Conservation (phyloP, 2,329 filamentous ascomycete species). For the Ilyonectria destructans region DNA sequence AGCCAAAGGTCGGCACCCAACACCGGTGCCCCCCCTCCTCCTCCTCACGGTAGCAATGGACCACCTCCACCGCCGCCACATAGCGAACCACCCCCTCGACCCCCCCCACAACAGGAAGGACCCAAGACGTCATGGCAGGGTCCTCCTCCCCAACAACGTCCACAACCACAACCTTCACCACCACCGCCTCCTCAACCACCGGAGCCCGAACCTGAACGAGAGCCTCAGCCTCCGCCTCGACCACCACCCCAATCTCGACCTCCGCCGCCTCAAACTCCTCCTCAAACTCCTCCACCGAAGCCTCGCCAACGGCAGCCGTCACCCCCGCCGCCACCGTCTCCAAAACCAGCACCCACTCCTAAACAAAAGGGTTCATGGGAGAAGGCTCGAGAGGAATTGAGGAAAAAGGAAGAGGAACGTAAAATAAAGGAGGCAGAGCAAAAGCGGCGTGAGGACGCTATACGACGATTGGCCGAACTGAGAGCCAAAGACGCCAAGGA, state of each 20-base stretch:
- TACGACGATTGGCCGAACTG: slow-evolving; percentile 68
- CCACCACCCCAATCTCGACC: slow-evolving; percentile 41
- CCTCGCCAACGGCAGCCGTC: slow-evolving; percentile 10
- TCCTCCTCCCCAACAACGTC: slow-evolving; percentile 44
- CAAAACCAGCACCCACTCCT: slow-evolving; percentile 47
- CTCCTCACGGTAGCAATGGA: slow-evolving; percentile 45
- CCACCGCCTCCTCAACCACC: slow-evolving; percentile 36
- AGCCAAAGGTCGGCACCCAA: slow-evolving; percentile 53
- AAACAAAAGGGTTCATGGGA: slow-evolving; percentile 73
- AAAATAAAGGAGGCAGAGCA: slow-evolving; percentile 74
- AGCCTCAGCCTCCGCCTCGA: slow-evolving; percentile 47
- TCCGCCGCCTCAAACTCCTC: slow-evolving; percentile 32
- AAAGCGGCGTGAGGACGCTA: slow-evolving; percentile 71
- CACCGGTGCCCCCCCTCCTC: slow-evolving; percentile 54
- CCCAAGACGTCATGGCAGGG: slow-evolving; percentile 60
- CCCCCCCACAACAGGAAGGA: slow-evolving; percentile 51
- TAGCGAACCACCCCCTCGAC: slow-evolving; percentile 47
- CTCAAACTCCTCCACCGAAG: slow-evolving; percentile 25
- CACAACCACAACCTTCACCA: slow-evolving; percentile 44
- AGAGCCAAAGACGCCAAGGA: slow-evolving; percentile 71
- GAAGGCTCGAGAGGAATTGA: slow-evolving; percentile 78
- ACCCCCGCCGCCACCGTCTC: slow-evolving; percentile 21
- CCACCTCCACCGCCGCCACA: slow-evolving; percentile 59
- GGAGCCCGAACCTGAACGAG: slow-evolving; percentile 37
- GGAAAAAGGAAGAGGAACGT: slow-evolving; percentile 75